These are phyloP conservation scores for Arctium lappa DNA, from an alignment of 129 eudicot species.

Conservation along the genomic window DNA sequence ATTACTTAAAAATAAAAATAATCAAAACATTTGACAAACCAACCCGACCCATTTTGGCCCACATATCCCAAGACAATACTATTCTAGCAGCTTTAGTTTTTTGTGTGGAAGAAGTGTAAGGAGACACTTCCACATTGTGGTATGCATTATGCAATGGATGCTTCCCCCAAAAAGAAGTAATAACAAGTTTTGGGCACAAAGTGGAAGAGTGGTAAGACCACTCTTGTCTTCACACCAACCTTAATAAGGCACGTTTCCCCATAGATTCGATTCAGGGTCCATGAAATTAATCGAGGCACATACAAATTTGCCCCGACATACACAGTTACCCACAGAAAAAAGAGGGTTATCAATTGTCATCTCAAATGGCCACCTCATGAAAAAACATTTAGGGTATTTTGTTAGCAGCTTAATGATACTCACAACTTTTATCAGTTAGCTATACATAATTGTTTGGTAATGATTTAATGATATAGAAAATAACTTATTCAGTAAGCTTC, in stretches of 20 bases:
- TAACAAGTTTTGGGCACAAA: background rate
- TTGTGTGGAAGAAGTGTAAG: background rate
- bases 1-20: too few species aligned
- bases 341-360: background rate
- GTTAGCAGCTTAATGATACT: too few species aligned
- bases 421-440: too few species aligned
- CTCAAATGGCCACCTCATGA: background rate
- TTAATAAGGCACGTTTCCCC: too few species aligned
- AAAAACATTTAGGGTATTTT: background rate
- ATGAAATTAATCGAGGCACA: background rate
- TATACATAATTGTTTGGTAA: too few species aligned
- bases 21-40: too few species aligned
- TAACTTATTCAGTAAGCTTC: too few species aligned
- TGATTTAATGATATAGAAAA: too few species aligned
- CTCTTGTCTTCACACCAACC: background rate
- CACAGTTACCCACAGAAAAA: background rate
- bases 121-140: background rate
- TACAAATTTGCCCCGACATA: background rate
- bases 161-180: background rate
- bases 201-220: slow-evolving; percentile 22
- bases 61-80: background rate
- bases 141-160: background rate
- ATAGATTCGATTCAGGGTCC: background rate
- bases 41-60: background rate
- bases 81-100: background rate